phyloP scores from a whole-genome alignment of 352 stramenopile species.

The Phytophthora melonis region DNA sequence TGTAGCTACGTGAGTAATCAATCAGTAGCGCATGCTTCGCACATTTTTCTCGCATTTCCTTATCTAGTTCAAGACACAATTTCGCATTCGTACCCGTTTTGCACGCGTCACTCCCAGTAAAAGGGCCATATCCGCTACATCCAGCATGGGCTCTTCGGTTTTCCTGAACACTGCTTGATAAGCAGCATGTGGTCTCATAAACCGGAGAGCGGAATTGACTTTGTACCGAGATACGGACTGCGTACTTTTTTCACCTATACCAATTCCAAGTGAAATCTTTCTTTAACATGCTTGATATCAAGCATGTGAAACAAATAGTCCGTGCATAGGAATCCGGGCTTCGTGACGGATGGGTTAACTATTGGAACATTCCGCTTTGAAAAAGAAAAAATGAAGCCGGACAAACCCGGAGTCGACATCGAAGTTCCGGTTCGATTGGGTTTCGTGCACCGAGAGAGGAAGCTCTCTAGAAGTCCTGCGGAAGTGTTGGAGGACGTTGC shows the following conservation, averaged over 20 bases:
- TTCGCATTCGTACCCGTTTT: too few species aligned
- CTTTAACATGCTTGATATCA: conserved; percentile 8
- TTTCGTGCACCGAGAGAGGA: background rate
- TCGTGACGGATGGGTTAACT: background rate
- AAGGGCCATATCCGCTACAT: background rate
- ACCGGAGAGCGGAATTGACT: too few species aligned
- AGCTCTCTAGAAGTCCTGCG: background rate
- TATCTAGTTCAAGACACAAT: too few species aligned
- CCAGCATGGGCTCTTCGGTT: background rate
- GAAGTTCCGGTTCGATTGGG: background rate
- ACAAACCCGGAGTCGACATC: background rate
- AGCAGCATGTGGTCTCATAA: conserved; percentile 10
- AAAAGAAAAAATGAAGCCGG: background rate
- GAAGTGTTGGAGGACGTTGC: background rate
- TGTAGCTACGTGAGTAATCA: too few species aligned
- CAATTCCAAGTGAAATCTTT: background rate
- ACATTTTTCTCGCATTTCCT: too few species aligned
- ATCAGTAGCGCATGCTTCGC: too few species aligned
- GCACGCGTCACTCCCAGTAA: too few species aligned
- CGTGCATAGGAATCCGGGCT: background rate
- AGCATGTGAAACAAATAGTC: conserved; percentile 11
- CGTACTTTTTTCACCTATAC: background rate
- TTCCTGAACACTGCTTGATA: background rate
- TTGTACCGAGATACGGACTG: background rate
- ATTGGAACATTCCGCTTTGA: too few species aligned